Base-by-base conservation (phyloP, 768 basidiomycete genomes). In the Filobasidium wieringae region DNA sequence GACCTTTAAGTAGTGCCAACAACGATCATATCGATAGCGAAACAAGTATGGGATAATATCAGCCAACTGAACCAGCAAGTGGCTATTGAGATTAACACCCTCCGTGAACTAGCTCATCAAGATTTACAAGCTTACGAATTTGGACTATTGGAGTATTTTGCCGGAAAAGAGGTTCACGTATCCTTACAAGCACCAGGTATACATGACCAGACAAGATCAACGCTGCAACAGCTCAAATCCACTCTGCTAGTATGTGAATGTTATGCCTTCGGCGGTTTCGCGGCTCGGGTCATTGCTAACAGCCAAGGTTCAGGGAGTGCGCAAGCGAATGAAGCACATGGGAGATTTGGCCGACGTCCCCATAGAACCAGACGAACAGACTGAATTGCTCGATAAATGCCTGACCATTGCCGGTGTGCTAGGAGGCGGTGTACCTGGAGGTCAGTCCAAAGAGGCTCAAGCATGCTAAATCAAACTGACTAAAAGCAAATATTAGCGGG, bases 371-470 rank as follows among this genome's bases (percentile, higher is more conserved):
- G 73, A 78, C 3, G 82, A 86, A 70, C 95, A 99, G 73, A 92
- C 89, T 0, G 72, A 77, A 39, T 80, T 99, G 22, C 79, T 99
- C 49, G 82, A 97, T 68, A 77, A 78, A 4, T 93, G 89, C 60
- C 76, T 86, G 15, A 30, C 58, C 7, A 79, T 85, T 63, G 82
- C 86, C 2, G 95, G 95, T 29, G 84, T 96, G 17, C 79, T 97
- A 36, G 90, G 88, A 22, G 92, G 91, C 26, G 93, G 93, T 19
- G 95, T 97, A 4, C 95, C 95, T 6, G 95, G 95, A 39, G 92
- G 92, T 91, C 67, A 64, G 85, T n/a, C n/a, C n/a, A n/a, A n/a
- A n/a, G n/a, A n/a, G n/a, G n/a, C 51, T 11, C 72, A 15, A n/a
- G 26, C 29, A 15, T 41, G 29, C 8, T 30, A 11, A 33, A 8